phyloP scores from a whole-genome alignment of 345 rosid genomes.

The Brassica napus region DNA sequence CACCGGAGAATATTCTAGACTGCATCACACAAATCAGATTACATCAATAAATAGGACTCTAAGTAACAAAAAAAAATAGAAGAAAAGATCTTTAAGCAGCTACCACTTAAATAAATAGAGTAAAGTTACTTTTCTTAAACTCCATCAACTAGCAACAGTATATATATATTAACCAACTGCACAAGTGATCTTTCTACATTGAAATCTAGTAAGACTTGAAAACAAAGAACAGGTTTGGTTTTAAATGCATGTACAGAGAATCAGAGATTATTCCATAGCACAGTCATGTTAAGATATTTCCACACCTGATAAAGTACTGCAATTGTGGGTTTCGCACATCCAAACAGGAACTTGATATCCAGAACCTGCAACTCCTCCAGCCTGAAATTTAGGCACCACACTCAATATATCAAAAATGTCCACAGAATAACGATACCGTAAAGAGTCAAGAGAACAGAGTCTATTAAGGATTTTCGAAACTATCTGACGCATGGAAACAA shows the following conservation, averaged over 20 bases:
- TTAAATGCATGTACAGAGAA: not conserved
- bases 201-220: not conserved
- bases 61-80: not conserved
- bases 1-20: not conserved
- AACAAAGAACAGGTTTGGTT: not conserved
- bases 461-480: not conserved
- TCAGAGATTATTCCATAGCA: not conserved
- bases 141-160: slow-evolving; percentile 8
- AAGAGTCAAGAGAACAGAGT: not conserved
- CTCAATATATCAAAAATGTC: slow-evolving; percentile 1
- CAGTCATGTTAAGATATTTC: slow-evolving; percentile 5
- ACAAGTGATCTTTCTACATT: not conserved
- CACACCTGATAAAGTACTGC: slow-evolving; percentile 93
- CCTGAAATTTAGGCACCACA: slow-evolving; percentile 51
- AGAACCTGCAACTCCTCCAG: slow-evolving; percentile 95
- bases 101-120: slow-evolving; percentile 6
- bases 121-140: slow-evolving; percentile 14
- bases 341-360: slow-evolving; percentile 95
- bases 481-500: slow-evolving; percentile 24
- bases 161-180: slow-evolving; percentile 5
- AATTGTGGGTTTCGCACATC: slow-evolving; percentile 94
- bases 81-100: not conserved
- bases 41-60: not conserved
- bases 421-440: not conserved
- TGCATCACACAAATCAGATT: slow-evolving; percentile 3